phyloP scores from a whole-genome alignment of 2,329 filamentous ascomycete species.

The Penicillium sp. region DNA sequence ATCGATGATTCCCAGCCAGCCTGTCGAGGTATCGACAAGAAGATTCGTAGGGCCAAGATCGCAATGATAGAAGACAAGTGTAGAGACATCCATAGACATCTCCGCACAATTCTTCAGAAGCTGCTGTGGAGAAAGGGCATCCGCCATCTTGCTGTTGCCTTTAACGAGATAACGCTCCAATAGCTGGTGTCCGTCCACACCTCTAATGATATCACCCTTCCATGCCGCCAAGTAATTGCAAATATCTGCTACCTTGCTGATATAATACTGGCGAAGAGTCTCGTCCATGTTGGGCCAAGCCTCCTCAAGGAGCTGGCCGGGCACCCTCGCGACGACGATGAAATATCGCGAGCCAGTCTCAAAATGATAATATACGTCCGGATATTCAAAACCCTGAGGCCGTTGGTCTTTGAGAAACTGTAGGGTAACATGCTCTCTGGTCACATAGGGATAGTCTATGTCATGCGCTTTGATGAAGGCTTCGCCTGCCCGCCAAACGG shows the following conservation, averaged over 20 bases:
- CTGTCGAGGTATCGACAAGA: slow-evolving; percentile 26
- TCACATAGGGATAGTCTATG: slow-evolving; percentile 15
- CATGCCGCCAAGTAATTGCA: slow-evolving; percentile 1
- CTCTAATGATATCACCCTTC: slow-evolving; percentile 9
- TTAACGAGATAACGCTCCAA: slow-evolving; percentile 13
- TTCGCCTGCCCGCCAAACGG: slow-evolving; percentile 15
- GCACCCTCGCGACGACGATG: slow-evolving; percentile 12
- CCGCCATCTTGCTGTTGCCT: slow-evolving; percentile 11
- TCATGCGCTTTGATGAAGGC: slow-evolving; percentile 16
- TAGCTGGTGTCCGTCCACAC: slow-evolving; percentile 12
- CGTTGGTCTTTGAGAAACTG: slow-evolving; percentile 12
- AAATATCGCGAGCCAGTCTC: slow-evolving; percentile 13
- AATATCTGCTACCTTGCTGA: slow-evolving; percentile 11
- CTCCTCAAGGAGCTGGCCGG: slow-evolving; percentile 13
- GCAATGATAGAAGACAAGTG: slow-evolving; percentile 27
- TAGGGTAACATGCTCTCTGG: slow-evolving; percentile 14
- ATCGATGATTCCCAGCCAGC: slow-evolving; percentile 33
- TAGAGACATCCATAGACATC: slow-evolving; percentile 14
- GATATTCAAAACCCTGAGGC: slow-evolving; percentile 7
- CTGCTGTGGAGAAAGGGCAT: slow-evolving; percentile 11
- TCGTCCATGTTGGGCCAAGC: slow-evolving; percentile 14
- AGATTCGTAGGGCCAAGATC: slow-evolving; percentile 37
- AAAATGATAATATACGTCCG: slow-evolving; percentile 8
- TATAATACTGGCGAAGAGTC: slow-evolving; percentile 14
- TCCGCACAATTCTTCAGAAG: slow-evolving; percentile 13